Conservation (phyloP, 2,329 filamentous ascomycete species). For the Decorospora gaudefroyi region DNA sequence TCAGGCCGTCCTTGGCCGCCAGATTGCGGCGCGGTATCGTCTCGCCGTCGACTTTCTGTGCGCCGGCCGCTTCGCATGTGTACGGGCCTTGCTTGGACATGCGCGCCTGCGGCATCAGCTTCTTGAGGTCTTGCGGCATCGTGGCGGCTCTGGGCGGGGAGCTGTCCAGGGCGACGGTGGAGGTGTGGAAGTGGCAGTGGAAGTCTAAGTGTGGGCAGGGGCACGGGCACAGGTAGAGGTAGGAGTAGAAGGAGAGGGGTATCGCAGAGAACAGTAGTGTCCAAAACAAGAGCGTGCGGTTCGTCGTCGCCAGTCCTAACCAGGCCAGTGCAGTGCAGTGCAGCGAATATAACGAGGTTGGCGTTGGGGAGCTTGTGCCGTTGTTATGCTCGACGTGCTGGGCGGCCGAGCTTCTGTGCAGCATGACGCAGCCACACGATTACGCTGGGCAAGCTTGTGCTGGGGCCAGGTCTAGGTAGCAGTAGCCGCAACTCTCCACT, state of each 20-base stretch:
- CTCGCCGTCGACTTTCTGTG: conserved; percentile 73
- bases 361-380: conserved; percentile 15
- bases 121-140: conserved; percentile 53
- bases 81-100: conserved; percentile 69
- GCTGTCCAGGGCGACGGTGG: conserved; percentile 8
- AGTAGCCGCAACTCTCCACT: conserved; percentile 9
- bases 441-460: conserved; percentile 1
- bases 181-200: too few relatives aligned
- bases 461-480: neutral
- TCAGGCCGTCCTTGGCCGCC: conserved; percentile 70
- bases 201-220: too few relatives aligned
- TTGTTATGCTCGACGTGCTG: conserved; percentile 18
- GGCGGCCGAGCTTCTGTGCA: conserved; percentile 21
- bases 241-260: conserved; percentile 19
- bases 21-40: conserved; percentile 80
- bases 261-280: conserved; percentile 25
- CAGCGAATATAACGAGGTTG: conserved; percentile 17
- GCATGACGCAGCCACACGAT: conserved; percentile 21
- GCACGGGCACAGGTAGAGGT: too few relatives aligned
- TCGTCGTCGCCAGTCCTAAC: conserved; percentile 31
- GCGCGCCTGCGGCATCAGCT: conserved; percentile 54
- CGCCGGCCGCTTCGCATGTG: conserved; percentile 72
- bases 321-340: too few relatives aligned
- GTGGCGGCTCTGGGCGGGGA: conserved; percentile 20
- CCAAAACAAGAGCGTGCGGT: conserved; percentile 15